A percentile compares a stretch with the other conserved stretches of the same genome.
phyloP scores from a whole-genome alignment of 164 flowering plant genomes.

The Piper longum region DNA sequence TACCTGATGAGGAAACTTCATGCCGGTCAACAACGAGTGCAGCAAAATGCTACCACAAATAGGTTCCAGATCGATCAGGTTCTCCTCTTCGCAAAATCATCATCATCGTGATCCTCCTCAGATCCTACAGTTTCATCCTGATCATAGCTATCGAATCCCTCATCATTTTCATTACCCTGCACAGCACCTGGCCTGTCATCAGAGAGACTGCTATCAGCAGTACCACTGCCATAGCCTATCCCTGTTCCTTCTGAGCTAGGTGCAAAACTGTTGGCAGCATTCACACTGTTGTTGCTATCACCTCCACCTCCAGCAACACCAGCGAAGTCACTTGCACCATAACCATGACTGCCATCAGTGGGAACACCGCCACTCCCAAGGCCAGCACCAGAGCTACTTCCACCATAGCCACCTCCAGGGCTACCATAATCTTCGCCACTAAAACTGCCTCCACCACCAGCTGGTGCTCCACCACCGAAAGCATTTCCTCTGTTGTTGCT shows the following conservation, averaged over 20 bases:
- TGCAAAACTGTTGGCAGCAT: conserved; percentile 2
- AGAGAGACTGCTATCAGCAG: conserved; percentile 4
- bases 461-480: background rate
- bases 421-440: background rate
- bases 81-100: conserved; percentile 32
- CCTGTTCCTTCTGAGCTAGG: conserved; percentile 5
- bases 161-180: background rate
- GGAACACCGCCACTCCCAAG: background rate
- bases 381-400: conserved; percentile 1
- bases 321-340: background rate
- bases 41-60: no score
- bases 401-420: conserved; percentile 4
- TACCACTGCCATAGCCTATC: conserved; percentile 5
- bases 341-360: conserved; percentile 1
- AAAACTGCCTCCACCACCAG: conserved; percentile 1
- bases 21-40: background rate
- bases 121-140: conserved; percentile 5
- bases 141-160: background rate
- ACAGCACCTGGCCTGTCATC: background rate
- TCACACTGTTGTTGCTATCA: background rate
- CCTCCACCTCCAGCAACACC: conserved; percentile 2
- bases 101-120: conserved; percentile 18
- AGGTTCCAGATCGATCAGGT: conserved; percentile 3
- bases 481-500: conserved; percentile 1
- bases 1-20: background rate